Base-by-base conservation (phyloP, 805 yeast genomes). In the Zygosaccharomyces pseudorouxii region DNA sequence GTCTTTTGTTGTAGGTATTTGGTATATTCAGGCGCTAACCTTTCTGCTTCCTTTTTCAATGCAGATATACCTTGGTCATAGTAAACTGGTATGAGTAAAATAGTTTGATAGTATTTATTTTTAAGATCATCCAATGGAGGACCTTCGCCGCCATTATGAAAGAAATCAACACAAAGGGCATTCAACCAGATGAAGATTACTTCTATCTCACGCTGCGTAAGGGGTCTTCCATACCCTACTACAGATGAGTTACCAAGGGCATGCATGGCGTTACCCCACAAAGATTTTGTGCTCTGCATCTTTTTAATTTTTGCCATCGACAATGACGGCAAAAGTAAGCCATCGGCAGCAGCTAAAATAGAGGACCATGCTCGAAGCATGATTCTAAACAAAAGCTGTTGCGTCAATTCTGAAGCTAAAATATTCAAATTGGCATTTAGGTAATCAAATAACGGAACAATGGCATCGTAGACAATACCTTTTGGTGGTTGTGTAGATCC, bases 331-430 rank as follows among this genome's bases (percentile, higher is more conserved):
- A 92, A 67, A 3, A 89, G 63, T 14, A 92, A 69, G 33, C 74
- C 76, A 58, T 89, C 96, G 0, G 92, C 85, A 20, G 81, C 74
- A 2, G 72, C 67, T 6, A 92, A 71, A 1, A 89, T 80, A 10
- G 80, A 81, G n/a, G 71, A 69, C 98, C 98, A 92, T 0, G 92
- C 79, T 45, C 82, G 84, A 1, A 83, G 59, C 86, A 88, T 84
- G 0, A 87, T 86, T 53, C 79, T 77, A 45, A 77, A 61, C 14
- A 84, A 65, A 29, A 84, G 65, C 1, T 75, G 80, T 16, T 74
- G 70, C 0, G 87, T 77, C 36, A 88, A 65, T 33, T 71, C 74
- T 9, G 76, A 69, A 0, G 88, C 89, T 36, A 88, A 67, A 1
- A 84, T 81, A 46, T 75, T 75, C 41, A 88, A 71, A 56, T 84